A percentile compares a stretch with the other conserved stretches of the same genome.
phyloP scores from a whole-genome alignment of 805 yeast genomes.

The Yarrowia hollandica region DNA sequence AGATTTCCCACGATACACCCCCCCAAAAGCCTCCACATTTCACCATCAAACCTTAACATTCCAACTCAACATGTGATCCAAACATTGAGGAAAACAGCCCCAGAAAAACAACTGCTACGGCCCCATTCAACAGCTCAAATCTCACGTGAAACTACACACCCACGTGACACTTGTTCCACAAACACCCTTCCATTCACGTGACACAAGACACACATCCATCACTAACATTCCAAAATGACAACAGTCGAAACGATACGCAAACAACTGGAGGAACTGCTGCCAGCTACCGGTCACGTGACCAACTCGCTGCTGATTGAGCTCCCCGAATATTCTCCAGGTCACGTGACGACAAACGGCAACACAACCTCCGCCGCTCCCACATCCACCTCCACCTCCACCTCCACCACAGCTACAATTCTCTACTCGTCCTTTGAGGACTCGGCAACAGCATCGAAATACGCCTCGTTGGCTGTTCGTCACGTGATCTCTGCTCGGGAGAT shows the following conservation, averaged over 20 bases:
- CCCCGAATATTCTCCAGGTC: background rate
- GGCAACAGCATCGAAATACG: background rate
- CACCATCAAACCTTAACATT: background rate
- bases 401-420: background rate
- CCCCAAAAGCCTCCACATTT: background rate
- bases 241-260: constrained; percentile 20
- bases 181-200: background rate
- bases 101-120: no score
- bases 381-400: background rate
- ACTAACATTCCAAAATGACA: background rate
- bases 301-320: background rate
- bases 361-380: no score
- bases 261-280: constrained; percentile 16
- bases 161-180: background rate
- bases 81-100: no score
- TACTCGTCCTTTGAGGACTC: constrained; percentile 2
- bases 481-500: background rate
- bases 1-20: no score
- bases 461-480: background rate
- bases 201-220: background rate
- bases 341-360: no score
- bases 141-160: no score
- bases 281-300: background rate
- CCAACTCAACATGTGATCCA: background rate
- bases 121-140: no score